Conservation (phyloP, 106 monocot species). For the Acorus calamus region DNA sequence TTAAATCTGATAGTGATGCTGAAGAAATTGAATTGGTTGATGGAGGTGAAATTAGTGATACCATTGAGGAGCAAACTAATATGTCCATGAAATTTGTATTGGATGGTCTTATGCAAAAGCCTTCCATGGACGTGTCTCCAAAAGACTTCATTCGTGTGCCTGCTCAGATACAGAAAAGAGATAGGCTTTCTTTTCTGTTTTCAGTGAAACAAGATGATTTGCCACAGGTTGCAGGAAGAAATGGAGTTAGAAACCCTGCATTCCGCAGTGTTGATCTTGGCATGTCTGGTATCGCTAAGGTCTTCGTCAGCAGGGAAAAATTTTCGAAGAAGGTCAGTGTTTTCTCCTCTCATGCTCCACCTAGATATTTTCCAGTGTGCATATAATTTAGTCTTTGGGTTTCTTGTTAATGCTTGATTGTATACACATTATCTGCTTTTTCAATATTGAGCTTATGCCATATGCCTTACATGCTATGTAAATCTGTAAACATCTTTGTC, state of each 20-base stretch:
- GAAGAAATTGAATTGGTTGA: slow-evolving; percentile 37
- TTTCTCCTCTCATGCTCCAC: background rate
- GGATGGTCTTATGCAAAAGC: slow-evolving; percentile 30
- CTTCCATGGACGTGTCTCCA: slow-evolving; percentile 20
- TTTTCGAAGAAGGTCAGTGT: slow-evolving; percentile 47
- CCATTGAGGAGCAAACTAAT: slow-evolving; percentile 30
- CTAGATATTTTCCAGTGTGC: too few relatives aligned
- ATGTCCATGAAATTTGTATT: slow-evolving; percentile 46
- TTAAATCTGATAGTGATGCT: slow-evolving; percentile 29
- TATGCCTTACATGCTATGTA: too few relatives aligned
- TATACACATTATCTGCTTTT: too few relatives aligned
- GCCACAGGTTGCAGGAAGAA: slow-evolving; percentile 15
- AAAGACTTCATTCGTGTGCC: slow-evolving; percentile 52
- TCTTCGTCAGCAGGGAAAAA: slow-evolving; percentile 41
- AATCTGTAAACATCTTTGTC: too few relatives aligned
- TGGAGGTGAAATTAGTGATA: slow-evolving; percentile 22
- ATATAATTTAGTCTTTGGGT: background rate
- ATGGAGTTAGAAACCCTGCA: slow-evolving; percentile 14
- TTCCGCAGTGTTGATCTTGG: slow-evolving; percentile 37
- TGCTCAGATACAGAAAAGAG: slow-evolving; percentile 50
- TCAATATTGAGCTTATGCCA: too few relatives aligned
- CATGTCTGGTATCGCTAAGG: slow-evolving; percentile 58
- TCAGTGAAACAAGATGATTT: slow-evolving; percentile 40
- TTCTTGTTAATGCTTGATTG: background rate
- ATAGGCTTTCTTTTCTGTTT: slow-evolving; percentile 55